Conservation (phyloP, 108 stramenopile genomes). For the Cyclotella choctawhatcheeana region DNA sequence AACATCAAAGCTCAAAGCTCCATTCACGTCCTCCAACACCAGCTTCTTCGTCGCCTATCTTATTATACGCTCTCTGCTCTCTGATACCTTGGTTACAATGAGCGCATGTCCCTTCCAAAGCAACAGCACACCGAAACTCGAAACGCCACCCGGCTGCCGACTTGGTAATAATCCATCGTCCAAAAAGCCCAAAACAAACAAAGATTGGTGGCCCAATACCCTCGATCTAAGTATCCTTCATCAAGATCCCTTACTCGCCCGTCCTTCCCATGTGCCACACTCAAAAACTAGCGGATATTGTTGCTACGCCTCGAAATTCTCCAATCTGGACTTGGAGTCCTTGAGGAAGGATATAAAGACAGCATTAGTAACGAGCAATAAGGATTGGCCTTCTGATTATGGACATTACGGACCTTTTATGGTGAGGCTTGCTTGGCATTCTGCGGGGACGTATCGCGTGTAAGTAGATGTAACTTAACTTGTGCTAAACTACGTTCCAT, state of each 20-base stretch:
- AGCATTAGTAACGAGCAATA: conserved; percentile 61
- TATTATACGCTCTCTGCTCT: no score
- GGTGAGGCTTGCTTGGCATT: conserved; percentile 72
- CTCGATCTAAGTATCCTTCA: conserved; percentile 63
- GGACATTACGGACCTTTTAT: conserved; percentile 78
- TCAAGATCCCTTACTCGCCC: conserved; percentile 50
- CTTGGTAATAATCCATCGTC: no score
- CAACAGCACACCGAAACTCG: no score
- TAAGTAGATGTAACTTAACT: no score
- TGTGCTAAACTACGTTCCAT: no score
- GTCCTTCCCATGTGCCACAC: conserved; percentile 43
- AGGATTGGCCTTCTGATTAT: conserved; percentile 78
- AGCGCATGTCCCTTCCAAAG: no score
- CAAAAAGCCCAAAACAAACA: conserved; percentile 38
- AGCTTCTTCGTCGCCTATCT: no score
- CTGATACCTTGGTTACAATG: no score
- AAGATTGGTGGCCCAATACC: conserved; percentile 75
- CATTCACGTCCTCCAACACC: no score
- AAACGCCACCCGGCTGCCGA: no score
- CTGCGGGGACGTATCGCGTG: conserved; percentile 75
- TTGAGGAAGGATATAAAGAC: conserved; percentile 57
- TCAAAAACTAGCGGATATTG: conserved; percentile 26
- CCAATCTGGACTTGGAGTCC: conserved; percentile 43
- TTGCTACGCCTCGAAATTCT: conserved; percentile 57
- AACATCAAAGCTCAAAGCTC: no score